A percentile compares a stretch with the other conserved stretches of the same genome.
phyloP scores from a whole-genome alignment of 2,329 filamentous ascomycete genomes.

The Aspergillus sp. region DNA sequence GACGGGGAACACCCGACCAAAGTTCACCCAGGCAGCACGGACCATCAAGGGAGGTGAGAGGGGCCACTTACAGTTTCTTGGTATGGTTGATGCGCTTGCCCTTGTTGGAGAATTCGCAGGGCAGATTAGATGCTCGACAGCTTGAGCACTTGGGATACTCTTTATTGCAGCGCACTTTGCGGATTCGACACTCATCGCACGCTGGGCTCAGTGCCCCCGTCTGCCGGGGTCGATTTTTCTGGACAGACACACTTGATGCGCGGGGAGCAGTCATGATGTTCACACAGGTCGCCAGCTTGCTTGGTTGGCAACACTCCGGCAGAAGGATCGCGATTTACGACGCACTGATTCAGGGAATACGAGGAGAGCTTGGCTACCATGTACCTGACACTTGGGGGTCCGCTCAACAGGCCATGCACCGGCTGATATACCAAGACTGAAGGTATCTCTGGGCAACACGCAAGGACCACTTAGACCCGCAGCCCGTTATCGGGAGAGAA shows the following conservation, averaged over 20 bases:
- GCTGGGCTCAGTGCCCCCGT: background rate
- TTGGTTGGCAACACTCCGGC: background rate
- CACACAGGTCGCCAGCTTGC: background rate
- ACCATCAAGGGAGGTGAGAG: background rate
- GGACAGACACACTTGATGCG: background rate
- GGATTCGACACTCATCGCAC: background rate
- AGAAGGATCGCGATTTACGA: background rate
- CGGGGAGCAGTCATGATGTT: background rate
- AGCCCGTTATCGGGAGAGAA: background rate
- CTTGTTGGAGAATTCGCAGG: background rate
- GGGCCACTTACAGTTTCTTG: background rate
- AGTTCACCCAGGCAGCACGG: background rate
- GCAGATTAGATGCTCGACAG: background rate
- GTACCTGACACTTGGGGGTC: background rate
- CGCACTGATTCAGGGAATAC: background rate
- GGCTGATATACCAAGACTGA: background rate
- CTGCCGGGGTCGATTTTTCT: background rate
- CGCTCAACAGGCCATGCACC: background rate
- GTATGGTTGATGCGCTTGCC: background rate
- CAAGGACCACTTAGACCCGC: background rate
- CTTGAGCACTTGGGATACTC: background rate
- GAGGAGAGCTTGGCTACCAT: background rate
- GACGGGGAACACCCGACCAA: background rate
- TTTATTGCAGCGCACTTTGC: conserved; percentile 1
- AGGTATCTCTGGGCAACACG: background rate